phyloP scores from a whole-genome alignment of 257 asterid species.

The Solanum gracilifrons region DNA sequence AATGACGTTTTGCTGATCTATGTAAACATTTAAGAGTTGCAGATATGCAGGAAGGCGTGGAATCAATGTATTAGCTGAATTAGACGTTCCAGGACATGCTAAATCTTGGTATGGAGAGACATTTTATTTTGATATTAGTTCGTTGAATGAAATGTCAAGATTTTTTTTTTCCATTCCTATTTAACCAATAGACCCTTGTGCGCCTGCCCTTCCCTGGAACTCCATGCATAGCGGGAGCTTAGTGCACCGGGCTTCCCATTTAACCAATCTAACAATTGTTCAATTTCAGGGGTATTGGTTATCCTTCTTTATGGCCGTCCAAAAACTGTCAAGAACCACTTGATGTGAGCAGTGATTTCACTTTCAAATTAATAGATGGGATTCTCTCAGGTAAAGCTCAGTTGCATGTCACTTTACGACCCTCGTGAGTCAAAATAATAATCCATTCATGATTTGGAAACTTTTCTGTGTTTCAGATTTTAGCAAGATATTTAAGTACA shows the following conservation, averaged over 20 bases:
- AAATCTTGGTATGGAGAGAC: conserved; percentile 53
- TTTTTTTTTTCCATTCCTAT: neutral
- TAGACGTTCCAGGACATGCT: conserved; percentile 95
- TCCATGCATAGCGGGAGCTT: neutral
- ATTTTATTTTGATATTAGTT: neutral
- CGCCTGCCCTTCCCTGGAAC: neutral
- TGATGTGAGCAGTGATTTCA: conserved; percentile 78
- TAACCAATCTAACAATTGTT: neutral
- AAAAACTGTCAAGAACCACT: conserved; percentile 63
- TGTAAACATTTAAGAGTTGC: conserved; percentile 3
- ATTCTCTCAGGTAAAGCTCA: conserved; percentile 62
- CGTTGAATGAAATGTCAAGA: neutral
- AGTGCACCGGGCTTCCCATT: neutral
- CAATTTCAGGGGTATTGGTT: conserved; percentile 70
- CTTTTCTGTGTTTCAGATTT: conserved; percentile 45
- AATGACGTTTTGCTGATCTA: neutral
- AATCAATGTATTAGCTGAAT: conserved; percentile 75
- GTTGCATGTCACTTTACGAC: neutral
- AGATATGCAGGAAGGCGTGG: conserved; percentile 85
- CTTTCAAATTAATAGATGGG: conserved; percentile 77
- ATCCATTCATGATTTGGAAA: neutral
- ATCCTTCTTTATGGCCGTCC: conserved; percentile 87
- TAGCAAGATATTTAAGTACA: conserved; percentile 87
- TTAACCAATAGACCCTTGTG: neutral
- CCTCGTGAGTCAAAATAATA: neutral